Conservation (phyloP, 805 yeast species). For the Candida berthetii region DNA sequence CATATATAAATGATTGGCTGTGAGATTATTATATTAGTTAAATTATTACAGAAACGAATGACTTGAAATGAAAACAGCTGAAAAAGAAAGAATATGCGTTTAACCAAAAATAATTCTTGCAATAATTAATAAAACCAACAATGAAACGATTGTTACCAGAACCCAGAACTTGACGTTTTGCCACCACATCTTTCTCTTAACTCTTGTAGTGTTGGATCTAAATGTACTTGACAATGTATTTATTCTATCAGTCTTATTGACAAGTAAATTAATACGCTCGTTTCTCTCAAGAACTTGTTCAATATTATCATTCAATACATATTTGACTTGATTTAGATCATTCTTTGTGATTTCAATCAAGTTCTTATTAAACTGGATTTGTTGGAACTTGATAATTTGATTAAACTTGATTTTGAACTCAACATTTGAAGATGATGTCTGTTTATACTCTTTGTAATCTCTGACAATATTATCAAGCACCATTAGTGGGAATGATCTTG, state of each 20-base stretch:
- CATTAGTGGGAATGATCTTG: constrained; percentile 13
- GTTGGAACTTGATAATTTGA: constrained; percentile 50
- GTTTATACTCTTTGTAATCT: constrained; percentile 37
- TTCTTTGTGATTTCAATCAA: constrained; percentile 31
- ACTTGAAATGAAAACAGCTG: too few species aligned
- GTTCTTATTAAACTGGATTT: constrained; percentile 30
- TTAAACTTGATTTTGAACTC: constrained; percentile 53
- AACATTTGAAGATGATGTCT: constrained; percentile 17
- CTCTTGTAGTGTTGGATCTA: constrained; percentile 42
- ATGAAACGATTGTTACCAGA: constrained; percentile 14
- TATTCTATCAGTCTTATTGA: constrained; percentile 55
- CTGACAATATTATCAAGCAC: constrained; percentile 28
- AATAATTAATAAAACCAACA: background rate
- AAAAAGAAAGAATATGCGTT: too few species aligned
- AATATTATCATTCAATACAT: constrained; percentile 54
- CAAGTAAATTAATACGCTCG: constrained; percentile 47
- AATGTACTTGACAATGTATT: constrained; percentile 48
- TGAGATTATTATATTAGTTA: too few species aligned
- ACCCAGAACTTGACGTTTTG: constrained; percentile 38
- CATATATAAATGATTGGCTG: background rate
- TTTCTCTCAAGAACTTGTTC: constrained; percentile 54
- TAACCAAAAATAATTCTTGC: background rate
- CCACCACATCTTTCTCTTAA: constrained; percentile 53
- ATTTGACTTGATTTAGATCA: constrained; percentile 51
- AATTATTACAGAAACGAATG: too few species aligned